Conservation (phyloP, 306 rosid genomes). For the Cicer judaicum region DNA sequence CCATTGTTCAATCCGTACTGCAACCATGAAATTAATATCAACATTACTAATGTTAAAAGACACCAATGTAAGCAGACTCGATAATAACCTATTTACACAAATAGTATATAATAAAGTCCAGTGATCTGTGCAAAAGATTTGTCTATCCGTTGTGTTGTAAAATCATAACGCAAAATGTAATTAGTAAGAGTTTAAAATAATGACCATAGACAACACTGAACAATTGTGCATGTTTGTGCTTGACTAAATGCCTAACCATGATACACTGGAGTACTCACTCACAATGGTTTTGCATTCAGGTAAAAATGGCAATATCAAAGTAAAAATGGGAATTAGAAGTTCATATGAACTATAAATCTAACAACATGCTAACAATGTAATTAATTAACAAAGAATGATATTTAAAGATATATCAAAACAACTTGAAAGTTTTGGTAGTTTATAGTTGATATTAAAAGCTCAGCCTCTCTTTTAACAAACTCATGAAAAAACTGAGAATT, state of each 20-base stretch:
- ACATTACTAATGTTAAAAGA: conserved; percentile 36
- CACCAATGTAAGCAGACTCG: conserved; percentile 7
- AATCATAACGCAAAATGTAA: conserved; percentile 11
- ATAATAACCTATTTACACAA: conserved; percentile 13
- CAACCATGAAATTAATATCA: conserved; percentile 37
- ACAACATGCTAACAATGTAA: conserved; percentile 1
- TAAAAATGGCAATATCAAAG: neutral
- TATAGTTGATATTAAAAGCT: conserved; percentile 29
- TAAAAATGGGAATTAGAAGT: conserved; percentile 1
- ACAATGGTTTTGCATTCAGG: conserved; percentile 26
- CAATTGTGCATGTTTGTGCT: neutral
- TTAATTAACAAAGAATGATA: conserved; percentile 1
- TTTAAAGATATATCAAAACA: conserved; percentile 23
- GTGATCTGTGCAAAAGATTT: conserved; percentile 26
- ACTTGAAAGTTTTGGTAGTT: conserved; percentile 7
- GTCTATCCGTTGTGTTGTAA: conserved; percentile 15
- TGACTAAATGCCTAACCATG: conserved; percentile 13
- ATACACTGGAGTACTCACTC: neutral
- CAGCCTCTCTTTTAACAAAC: conserved; percentile 15
- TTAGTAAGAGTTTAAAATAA: conserved; percentile 19
- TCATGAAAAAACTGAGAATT: neutral
- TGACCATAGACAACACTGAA: conserved; percentile 8
- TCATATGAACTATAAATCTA: conserved; percentile 7
- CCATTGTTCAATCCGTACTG: conserved; percentile 79
- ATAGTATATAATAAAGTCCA: neutral